A percentile compares a stretch with the other conserved stretches of the same genome.
These are phyloP conservation scores for Carex pumila DNA, from an alignment of 176 grass and related monocot species.

Conservation along the genomic window DNA sequence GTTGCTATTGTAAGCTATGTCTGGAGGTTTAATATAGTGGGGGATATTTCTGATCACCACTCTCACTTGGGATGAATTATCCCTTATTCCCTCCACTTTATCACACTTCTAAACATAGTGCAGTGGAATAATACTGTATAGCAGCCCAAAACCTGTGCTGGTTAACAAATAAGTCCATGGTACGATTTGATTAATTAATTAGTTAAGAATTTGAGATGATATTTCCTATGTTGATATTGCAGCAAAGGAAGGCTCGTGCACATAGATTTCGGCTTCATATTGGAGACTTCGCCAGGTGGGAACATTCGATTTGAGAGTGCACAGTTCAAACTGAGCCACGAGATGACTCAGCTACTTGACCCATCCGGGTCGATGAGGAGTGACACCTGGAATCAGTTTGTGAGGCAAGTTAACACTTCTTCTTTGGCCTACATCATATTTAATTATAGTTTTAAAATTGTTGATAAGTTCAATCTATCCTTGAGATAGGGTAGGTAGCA, in stretches of 20 bases:
- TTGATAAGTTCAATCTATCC: not conserved
- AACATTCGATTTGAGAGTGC: constrained; percentile 99
- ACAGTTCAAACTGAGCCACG: constrained; percentile 98
- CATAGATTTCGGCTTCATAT: constrained; percentile 99
- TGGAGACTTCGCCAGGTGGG: constrained; percentile 97
- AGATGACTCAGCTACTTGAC: constrained; percentile 99
- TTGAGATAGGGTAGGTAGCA: not conserved
- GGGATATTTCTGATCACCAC: not conserved
- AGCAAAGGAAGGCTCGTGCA: constrained; percentile 98
- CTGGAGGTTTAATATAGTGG: not conserved
- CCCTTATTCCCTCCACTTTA: not conserved
- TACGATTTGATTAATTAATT: not conserved
- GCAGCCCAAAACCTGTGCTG: not conserved
- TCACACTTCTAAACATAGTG: not conserved
- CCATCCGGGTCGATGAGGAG: constrained; percentile 98
- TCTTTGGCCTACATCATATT: not conserved
- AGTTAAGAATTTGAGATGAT: not conserved
- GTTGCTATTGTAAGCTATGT: not conserved
- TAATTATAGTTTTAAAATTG: not conserved
- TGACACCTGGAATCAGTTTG: constrained; percentile 95
- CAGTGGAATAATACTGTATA: not conserved
- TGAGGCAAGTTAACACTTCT: constrained; percentile 51
- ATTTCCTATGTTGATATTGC: constrained; percentile 38
- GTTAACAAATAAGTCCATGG: not conserved
- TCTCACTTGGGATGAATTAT: not conserved